phyloP scores from a whole-genome alignment of 2,329 filamentous ascomycete species.

The Penicillium sp. region DNA sequence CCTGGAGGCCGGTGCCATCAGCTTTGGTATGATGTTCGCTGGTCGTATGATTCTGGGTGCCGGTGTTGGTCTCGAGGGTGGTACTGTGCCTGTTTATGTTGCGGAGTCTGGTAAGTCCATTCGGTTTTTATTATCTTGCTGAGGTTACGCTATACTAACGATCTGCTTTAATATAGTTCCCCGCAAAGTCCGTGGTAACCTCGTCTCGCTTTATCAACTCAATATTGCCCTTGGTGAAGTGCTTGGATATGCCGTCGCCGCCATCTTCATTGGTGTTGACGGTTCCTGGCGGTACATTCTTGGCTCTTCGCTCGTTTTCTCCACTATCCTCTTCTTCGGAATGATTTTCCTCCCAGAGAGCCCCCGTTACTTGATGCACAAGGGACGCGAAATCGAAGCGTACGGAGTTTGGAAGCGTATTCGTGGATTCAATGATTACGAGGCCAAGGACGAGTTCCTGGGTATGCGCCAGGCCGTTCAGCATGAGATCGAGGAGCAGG shows the following conservation, averaged over 20 bases:
- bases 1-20: slow-evolving; percentile 65
- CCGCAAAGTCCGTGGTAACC: slow-evolving; percentile 65
- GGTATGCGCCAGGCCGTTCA: slow-evolving; percentile 66
- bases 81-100: slow-evolving; percentile 73
- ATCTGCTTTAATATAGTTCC: slow-evolving; percentile 49
- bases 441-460: slow-evolving; percentile 68
- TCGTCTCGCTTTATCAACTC: slow-evolving; percentile 73
- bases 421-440: slow-evolving; percentile 57
- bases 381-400: slow-evolving; percentile 58
- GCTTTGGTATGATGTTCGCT: slow-evolving; percentile 70
- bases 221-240: slow-evolving; percentile 75
- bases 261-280: slow-evolving; percentile 68
- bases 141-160: not conserved
- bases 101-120: slow-evolving; percentile 53
- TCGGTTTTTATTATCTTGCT: not conserved
- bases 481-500: slow-evolving; percentile 56
- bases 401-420: slow-evolving; percentile 73
- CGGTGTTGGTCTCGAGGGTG: slow-evolving; percentile 71
- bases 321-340: slow-evolving; percentile 60
- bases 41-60: slow-evolving; percentile 68
- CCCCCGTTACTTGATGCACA: slow-evolving; percentile 70
- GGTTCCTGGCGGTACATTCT: slow-evolving; percentile 75
- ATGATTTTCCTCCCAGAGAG: slow-evolving; percentile 72
- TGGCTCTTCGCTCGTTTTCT: slow-evolving; percentile 70
- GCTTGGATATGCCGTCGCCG: slow-evolving; percentile 69